Evolutionary conservation across 257 asterid genomes (phyloP), one percentile per base, ranked within the genome.

Genomic region (Primulina tabacum): DNA sequence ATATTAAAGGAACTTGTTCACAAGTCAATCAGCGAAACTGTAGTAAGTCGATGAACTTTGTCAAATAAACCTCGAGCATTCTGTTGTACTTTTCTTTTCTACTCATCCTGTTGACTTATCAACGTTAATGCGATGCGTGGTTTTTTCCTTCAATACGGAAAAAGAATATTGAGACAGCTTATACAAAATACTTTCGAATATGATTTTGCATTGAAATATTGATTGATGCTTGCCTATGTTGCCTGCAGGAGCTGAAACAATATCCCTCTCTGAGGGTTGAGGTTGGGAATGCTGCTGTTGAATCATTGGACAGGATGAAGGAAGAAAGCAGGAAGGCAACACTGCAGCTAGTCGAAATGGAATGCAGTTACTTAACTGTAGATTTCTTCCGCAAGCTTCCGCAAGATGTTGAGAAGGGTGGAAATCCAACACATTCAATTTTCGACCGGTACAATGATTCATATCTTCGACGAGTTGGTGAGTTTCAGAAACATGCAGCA

Each of bases 371-470:
- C 84, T 71, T 89, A 57, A 89, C 95, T 1, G 90, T 89, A 57
- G 96, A 89, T 76, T 89, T 89, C 88, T 89, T 89, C 84, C 81
- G 96, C 69, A 89, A 80, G 81, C 94, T 89, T 81, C 96, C 96
- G 40, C 96, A 87, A 78, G 96, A 89, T 74, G 78, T 81, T 1
- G 95, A 89, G 85, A 89, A 87, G 83, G 95, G 92, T 65, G 96
- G 95, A 71, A 89, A 87, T 77, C 94, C 96, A 21, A 81, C 96
- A 17, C 89, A 85, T 69, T 87, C 96, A 4, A 82, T 85, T 62
- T 87, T 89, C 33, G 96, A 89, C 33, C 70, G 96, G 70, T 89
- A 89, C 47, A 82, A 85, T 11, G 95, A 89, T 71, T 72, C 92
- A 7, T 87, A 89, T 74, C 92, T 89, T 21, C 80, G 95, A 43